phyloP scores from a whole-genome alignment of 202 grass and related monocot species.

The Carex sylvatica region DNA sequence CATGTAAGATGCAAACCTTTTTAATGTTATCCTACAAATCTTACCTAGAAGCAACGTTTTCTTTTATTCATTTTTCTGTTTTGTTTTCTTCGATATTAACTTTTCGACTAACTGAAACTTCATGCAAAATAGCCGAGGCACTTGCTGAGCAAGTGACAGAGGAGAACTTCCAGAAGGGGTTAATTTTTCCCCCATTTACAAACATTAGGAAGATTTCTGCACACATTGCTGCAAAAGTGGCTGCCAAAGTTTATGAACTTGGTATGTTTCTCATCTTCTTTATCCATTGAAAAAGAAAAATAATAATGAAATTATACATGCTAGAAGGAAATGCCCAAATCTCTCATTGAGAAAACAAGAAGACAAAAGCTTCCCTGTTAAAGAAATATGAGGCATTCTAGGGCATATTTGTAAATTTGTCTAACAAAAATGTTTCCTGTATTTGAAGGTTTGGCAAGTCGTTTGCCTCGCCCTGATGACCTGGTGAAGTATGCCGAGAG shows the following conservation, averaged over 20 bases:
- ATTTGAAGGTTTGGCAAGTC: constrained; percentile 77
- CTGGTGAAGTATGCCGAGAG: constrained; percentile 85
- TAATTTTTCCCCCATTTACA: constrained; percentile 83
- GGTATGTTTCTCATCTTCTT: constrained; percentile 39
- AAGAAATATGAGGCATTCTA: not conserved
- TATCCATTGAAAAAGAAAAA: not conserved
- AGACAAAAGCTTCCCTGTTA: not conserved
- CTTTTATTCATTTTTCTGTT: not conserved
- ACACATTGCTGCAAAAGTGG: constrained; percentile 72
- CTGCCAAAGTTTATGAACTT: constrained; percentile 91
- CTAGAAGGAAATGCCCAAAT: not conserved
- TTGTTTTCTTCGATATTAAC: not conserved
- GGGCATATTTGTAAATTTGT: not conserved
- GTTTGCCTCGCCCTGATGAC: constrained; percentile 58
- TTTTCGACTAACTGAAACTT: not conserved
- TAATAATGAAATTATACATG: not conserved
- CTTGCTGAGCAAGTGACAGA: constrained; percentile 66
- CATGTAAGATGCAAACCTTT: constrained; percentile 56
- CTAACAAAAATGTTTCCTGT: constrained; percentile 7
- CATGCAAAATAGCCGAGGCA: constrained; percentile 64
- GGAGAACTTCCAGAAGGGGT: constrained; percentile 67
- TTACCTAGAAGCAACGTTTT: not conserved
- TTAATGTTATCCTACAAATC: not conserved
- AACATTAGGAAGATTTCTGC: constrained; percentile 92
- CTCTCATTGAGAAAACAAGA: not conserved